Base-by-base conservation (phyloP, 1,284 basidiomycete genomes). In the Prillingera fragicola region DNA sequence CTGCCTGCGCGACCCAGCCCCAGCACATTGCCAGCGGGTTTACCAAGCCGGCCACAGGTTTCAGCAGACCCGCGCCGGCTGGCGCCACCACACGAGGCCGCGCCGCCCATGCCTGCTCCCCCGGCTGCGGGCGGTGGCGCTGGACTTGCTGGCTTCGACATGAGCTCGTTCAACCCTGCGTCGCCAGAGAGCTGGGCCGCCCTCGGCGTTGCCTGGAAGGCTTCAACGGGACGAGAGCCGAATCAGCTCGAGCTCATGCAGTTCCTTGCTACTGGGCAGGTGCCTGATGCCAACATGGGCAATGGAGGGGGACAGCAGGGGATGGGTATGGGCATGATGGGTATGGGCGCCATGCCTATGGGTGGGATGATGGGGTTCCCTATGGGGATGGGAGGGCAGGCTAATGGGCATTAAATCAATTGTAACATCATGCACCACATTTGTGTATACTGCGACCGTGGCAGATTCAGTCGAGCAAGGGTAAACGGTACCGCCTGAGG, bases 181-280 rank as follows among this genome's bases (percentile, higher is more conserved):
- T 46, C 47, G 14, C 58, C 65, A 6, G 55, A 50, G 2, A 45
- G 52, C 8, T 70, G 67, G 67, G 41, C 52, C 0, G 40, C 41
- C 5, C 48, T 70, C 5, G 66, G 50, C 2, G 26, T 39, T 8
- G 66, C 65, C n/a, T 70, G 64, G 62, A 48, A 56, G 41, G 48
- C 43, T 12, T 55, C 44, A 6, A 60, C 50, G 27, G 67, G 67
- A 3, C 51, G 52, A 18, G 54, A 62, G 23, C 60, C 67, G 14
- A 55, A 58, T 50, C 65, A 67, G 47, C 51, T 67, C 41, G 62
- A 63, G 43, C 55, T 69, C 38, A 67, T 69, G 62, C 41, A 54
- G 36, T 67, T 56, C 37, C 47, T 69, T 33, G 45, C 54, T 25
- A 55, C 48, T 19, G 54, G 52, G 14, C 36, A 32, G 42, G 25